A percentile compares a stretch with the other conserved stretches of the same genome.
Evolutionary conservation across 768 basidiomycete genomes (phyloP).

Genomic region (Dendrothele bispora): DNA sequence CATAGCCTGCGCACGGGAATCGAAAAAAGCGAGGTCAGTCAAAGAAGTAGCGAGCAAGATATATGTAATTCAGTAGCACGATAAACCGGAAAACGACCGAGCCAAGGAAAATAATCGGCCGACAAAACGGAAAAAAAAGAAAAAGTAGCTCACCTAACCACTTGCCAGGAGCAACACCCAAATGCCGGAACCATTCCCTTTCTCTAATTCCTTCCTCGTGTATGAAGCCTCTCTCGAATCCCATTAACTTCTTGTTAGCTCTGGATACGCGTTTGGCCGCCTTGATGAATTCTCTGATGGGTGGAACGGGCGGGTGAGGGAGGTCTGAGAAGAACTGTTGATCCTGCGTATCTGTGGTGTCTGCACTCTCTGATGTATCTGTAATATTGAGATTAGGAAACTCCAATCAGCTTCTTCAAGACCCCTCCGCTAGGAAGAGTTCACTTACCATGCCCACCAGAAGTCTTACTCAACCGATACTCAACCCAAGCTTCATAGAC

Average conservation of each 20-base stretch:
- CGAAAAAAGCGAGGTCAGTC: too few relatives aligned
- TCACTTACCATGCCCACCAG: too few relatives aligned
- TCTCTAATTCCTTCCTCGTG: conserved; percentile 74
- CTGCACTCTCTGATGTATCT: neutral
- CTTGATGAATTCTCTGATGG: conserved; percentile 46
- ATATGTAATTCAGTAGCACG: too few relatives aligned
- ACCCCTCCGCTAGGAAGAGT: too few relatives aligned
- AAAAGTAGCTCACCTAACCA: conserved; percentile 3
- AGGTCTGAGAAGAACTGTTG: neutral
- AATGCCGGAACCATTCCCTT: conserved; percentile 67
- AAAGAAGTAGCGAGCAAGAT: too few relatives aligned
- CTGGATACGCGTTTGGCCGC: conserved; percentile 58
- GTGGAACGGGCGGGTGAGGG: conserved; percentile 12
- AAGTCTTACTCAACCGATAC: too few relatives aligned
- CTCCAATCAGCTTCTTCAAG: too few relatives aligned
- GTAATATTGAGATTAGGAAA: neutral
- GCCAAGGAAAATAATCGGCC: too few relatives aligned
- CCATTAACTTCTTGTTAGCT: conserved; percentile 65
- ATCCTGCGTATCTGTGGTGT: conserved; percentile 3
- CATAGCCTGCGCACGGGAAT: conserved; percentile 70
- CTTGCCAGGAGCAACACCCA: conserved; percentile 9
- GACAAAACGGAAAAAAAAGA: too few relatives aligned
- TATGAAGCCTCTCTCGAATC: conserved; percentile 82
- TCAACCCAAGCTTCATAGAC: too few relatives aligned
- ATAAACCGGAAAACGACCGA: too few relatives aligned